These are phyloP conservation scores for Solanum pimpinellifolium DNA, from an alignment of 257 asterid genomes.

Conservation along the genomic window DNA sequence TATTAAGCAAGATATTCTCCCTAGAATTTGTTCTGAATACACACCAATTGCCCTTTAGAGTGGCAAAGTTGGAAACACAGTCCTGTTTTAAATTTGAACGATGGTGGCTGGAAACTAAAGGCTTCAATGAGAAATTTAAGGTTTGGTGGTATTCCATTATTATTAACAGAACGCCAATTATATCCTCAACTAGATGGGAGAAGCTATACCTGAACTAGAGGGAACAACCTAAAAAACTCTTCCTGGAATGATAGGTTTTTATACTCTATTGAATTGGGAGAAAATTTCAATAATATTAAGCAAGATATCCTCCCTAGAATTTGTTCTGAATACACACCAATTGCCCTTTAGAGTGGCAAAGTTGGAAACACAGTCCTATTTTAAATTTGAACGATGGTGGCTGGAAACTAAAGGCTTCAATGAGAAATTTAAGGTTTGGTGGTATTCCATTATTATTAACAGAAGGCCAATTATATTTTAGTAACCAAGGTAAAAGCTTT, in stretches of 20 bases:
- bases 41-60: not conserved
- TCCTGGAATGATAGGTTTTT: not conserved
- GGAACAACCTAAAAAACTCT: not conserved
- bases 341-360: not conserved
- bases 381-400: not conserved
- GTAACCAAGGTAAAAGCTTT: not conserved
- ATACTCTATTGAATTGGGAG: not conserved
- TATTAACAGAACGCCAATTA: not conserved
- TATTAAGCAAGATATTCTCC: not conserved
- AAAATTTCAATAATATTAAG: not conserved
- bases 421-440: not conserved
- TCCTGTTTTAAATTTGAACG: not conserved
- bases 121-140: not conserved
- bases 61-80: not conserved
- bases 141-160: not conserved
- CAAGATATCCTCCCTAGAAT: not conserved
- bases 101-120: not conserved
- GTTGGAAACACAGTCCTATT: not conserved
- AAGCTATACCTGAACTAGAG: not conserved
- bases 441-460: not conserved
- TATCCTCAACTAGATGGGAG: not conserved
- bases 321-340: not conserved
- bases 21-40: not conserved
- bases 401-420: not conserved
- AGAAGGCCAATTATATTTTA: not conserved